Evolutionary conservation across 345 rosid genomes (phyloP).

Genomic region (Syzygium grande): DNA sequence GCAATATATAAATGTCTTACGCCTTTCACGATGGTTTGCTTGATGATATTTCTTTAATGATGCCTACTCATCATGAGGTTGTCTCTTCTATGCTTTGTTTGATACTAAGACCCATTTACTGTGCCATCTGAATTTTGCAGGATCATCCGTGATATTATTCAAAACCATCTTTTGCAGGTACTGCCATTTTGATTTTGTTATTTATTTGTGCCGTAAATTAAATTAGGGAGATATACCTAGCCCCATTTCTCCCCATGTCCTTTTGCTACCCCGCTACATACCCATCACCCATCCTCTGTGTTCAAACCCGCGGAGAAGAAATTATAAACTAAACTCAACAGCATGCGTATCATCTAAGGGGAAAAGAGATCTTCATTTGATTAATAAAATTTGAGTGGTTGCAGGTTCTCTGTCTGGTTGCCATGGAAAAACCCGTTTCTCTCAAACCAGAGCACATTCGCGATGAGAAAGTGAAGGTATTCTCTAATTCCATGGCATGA

Average conservation of each 20-base stretch:
- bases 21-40: background rate
- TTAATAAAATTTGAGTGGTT: slow-evolving; percentile 7
- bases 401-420: slow-evolving; percentile 90
- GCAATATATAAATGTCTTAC: background rate
- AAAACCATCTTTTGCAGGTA: slow-evolving; percentile 95
- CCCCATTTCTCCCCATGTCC: background rate
- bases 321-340: background rate
- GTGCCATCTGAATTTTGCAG: slow-evolving; percentile 33
- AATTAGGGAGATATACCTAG: background rate
- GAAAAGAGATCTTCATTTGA: background rate
- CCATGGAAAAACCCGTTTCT: slow-evolving; percentile 97
- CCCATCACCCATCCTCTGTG: background rate
- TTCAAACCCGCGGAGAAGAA: background rate
- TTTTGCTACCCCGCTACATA: background rate
- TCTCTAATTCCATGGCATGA: background rate
- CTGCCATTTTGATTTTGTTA: background rate
- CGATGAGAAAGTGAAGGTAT: slow-evolving; percentile 98
- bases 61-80: background rate
- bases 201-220: background rate
- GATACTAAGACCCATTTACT: background rate
- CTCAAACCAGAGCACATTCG: slow-evolving; percentile 97
- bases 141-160: slow-evolving; percentile 96
- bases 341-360: background rate
- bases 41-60: background rate
- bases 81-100: background rate